Evolutionary conservation across 257 asterid genomes (phyloP), one percentile per base, ranked within the genome.

Genomic region (Perilla frutescens): DNA sequence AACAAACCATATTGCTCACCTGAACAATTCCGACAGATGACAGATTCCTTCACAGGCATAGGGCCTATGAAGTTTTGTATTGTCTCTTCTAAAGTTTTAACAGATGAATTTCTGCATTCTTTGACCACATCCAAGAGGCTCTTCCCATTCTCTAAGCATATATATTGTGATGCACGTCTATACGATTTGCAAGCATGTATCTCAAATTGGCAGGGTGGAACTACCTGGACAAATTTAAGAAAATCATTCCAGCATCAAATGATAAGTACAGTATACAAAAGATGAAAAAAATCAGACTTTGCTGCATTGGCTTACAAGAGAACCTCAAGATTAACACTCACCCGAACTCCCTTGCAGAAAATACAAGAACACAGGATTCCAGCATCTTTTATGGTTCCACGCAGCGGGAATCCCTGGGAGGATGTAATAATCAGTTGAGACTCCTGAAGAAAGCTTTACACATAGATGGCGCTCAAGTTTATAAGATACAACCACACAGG

Each of bases 191-290:
- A 85, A 7, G 99, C 99, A 80, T 95, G 99, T 62, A 92, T 90
- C 87, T 95, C 99, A 89, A 95, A 95, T 71, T 92, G 87, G 80
- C 96, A 88, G 69, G 99, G 97, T 39, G 99, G 96, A 51, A 95
- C 84, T 70, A 90, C 92, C 99, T 92, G 74, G 57, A 66, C 29
- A 77, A 66, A 40, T 61, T 44, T 6, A 13, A 57, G 68, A 81
- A 26, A 41, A 62, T 39, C 43, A 78, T 64, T 40, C 37, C 61
- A 49, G 66, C 55, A 68, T 70, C 68, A 62, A 63, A 62, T 45
- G 74, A 50, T 62, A 54, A 55, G 68, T 47, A 62, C 14, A 54
- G 7, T 32, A 56, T 49, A 70, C 32, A 53, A 64, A 45, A 54
- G 26, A 43, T 14, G 59, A 48, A 72, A 56, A 56, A 66, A 32